Percentiles rank a stretch among this genome's conserved stretches.
Evolutionary conservation across 805 yeast species (phyloP).

Genomic region (Priceomyces medius): DNA sequence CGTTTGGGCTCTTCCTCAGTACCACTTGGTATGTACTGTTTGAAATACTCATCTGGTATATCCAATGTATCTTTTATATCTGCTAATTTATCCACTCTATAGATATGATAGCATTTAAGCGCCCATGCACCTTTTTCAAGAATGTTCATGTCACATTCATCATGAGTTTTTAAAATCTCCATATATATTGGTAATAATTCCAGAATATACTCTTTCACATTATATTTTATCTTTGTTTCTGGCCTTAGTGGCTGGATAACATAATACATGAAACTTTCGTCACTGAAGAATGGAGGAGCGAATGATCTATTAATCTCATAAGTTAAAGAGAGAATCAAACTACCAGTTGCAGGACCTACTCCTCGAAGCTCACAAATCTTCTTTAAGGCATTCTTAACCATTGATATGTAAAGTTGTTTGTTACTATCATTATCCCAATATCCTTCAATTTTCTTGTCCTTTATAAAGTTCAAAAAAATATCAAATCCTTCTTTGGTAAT

Average conservation of each 20-base stretch:
- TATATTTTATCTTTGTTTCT: constrained; percentile 39
- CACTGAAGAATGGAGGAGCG: constrained; percentile 49
- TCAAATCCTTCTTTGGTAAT: constrained; percentile 28
- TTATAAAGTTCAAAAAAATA: constrained; percentile 12
- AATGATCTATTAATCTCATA: constrained; percentile 15
- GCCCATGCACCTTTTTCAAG: constrained; percentile 42
- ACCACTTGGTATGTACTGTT: neutral
- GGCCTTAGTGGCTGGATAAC: constrained; percentile 24
- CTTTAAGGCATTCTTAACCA: constrained; percentile 26
- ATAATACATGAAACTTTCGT: constrained; percentile 42
- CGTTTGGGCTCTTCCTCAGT: constrained; percentile 7
- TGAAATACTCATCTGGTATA: constrained; percentile 10
- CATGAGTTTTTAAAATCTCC: constrained; percentile 10
- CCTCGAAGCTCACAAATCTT: constrained; percentile 39
- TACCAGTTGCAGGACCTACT: constrained; percentile 53
- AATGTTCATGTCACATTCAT: constrained; percentile 10
- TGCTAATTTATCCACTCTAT: constrained; percentile 23
- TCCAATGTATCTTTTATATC: constrained; percentile 22
- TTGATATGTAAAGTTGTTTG: constrained; percentile 15
- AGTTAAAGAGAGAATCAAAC: constrained; percentile 39
- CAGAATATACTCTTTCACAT: constrained; percentile 40
- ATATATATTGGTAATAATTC: constrained; percentile 27
- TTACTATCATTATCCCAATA: constrained; percentile 6
- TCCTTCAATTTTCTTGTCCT: neutral
- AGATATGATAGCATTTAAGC: constrained; percentile 27